Conservation (phyloP, 2,329 filamentous ascomycete genomes). For the Paramyrothecium roridum region DNA sequence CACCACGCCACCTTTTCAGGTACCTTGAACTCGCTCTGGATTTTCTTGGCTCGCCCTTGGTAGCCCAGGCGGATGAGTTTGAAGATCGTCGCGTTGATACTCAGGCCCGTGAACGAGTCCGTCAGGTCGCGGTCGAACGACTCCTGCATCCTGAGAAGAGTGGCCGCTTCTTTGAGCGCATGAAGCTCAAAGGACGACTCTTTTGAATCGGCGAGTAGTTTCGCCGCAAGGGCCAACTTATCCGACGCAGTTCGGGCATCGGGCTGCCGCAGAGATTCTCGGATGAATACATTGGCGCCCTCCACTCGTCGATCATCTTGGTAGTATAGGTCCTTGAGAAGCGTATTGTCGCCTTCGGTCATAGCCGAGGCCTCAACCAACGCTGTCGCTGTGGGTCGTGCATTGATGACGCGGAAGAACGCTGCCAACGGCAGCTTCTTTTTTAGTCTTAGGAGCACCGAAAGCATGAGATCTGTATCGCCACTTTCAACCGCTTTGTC, state of each 20-base stretch:
- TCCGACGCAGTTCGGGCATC: constrained; percentile 70
- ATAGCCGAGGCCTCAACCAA: constrained; percentile 81
- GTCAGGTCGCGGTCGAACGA: constrained; percentile 80
- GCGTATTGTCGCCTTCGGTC: constrained; percentile 66
- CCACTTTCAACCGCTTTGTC: constrained; percentile 97
- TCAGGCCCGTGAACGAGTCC: constrained; percentile 74
- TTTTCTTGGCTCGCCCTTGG: constrained; percentile 78
- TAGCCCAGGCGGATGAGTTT: constrained; percentile 81
- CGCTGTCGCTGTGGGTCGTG: constrained; percentile 78
- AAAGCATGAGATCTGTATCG: constrained; percentile 89
- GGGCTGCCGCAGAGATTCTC: constrained; percentile 74
- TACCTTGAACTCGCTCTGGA: constrained; percentile 90
- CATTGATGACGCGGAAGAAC: constrained; percentile 91
- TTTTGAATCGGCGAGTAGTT: constrained; percentile 78
- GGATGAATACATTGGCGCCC: constrained; percentile 81
- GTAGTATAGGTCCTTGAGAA: constrained; percentile 96
- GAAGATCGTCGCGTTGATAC: constrained; percentile 88
- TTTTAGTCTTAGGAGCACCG: constrained; percentile 82
- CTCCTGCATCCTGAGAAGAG: constrained; percentile 82
- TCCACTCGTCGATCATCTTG: constrained; percentile 91
- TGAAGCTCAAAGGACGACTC: constrained; percentile 73
- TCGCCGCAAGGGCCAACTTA: constrained; percentile 83
- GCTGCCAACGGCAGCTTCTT: constrained; percentile 85
- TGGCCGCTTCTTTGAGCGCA: constrained; percentile 74
- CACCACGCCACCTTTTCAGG: constrained; percentile 89